These are phyloP conservation scores for Microascus cirrosus DNA, from an alignment of 2,329 filamentous ascomycete species.

Conservation along the genomic window DNA sequence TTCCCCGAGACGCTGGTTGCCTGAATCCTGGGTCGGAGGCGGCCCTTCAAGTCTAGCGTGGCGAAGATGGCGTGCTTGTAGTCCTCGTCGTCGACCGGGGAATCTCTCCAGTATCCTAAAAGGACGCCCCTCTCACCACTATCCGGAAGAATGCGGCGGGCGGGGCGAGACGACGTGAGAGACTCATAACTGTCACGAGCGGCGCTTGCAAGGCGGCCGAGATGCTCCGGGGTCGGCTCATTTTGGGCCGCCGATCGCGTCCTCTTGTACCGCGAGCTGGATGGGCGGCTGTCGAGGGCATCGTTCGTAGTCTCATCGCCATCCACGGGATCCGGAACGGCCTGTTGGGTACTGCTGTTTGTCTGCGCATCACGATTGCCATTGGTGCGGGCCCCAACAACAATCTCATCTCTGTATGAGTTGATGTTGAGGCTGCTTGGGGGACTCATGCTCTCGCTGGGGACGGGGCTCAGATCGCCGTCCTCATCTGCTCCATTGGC, in stretches of 20 bases:
- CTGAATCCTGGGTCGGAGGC: conserved; percentile 48
- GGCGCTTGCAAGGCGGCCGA: background rate
- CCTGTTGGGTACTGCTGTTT: background rate
- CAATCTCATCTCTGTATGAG: conserved; percentile 38
- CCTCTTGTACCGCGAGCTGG: conserved; percentile 6
- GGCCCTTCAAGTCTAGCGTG: conserved; percentile 50
- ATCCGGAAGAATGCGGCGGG: background rate
- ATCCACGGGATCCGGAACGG: background rate
- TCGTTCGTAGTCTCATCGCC: background rate
- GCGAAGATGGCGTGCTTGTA: conserved; percentile 49
- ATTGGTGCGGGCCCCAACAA: conserved; percentile 12
- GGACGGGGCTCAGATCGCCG: conserved; percentile 26
- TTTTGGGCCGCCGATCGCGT: background rate
- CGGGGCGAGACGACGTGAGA: conserved; percentile 4
- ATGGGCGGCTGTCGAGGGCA: conserved; percentile 1
- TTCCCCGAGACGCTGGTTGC: conserved; percentile 35
- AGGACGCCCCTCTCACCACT: conserved; percentile 31
- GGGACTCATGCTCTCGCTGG: conserved; percentile 23
- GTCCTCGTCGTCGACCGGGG: conserved; percentile 31
- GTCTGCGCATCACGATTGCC: background rate
- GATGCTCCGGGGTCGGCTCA: conserved; percentile 9
- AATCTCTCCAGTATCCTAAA: conserved; percentile 52
- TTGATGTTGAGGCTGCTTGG: conserved; percentile 28
- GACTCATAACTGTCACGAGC: conserved; percentile 6
- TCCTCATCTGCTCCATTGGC: conserved; percentile 18